Evolutionary conservation across 176 grass and related monocot species (phyloP), one percentile per base, ranked within the genome.

Genomic region (Eragrostis nindensis): DNA sequence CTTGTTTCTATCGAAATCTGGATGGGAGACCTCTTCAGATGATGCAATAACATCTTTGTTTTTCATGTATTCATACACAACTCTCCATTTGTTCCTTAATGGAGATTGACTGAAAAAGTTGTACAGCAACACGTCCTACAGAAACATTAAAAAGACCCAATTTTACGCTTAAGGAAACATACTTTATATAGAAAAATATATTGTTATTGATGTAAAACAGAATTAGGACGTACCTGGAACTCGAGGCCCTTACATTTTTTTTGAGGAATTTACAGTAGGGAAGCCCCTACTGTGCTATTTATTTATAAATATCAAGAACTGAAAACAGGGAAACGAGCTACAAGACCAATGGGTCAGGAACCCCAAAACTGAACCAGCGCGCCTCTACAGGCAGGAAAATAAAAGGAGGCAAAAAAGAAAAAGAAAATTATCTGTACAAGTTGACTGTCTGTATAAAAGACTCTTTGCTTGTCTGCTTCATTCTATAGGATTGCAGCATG

Each of bases 51-150:
- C 68, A 62, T 80, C 30, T 77, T 82, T 82, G 2, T 50, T 83
- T 52, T 94, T 75, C 87, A 97, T 94, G 87, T 90, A 92, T 1
- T 81, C 91, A 18, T 97, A 97, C 4, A 94, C 46, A 42, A 97
- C 87, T 82, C 94, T 92, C 94, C 94, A 94, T 78, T 86, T 92
- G 50, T 92, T 97, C 66, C 24, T 66, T 60, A 97, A 71, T 40
- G 85, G 94, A 2, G 94, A 97, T 12, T 83, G 84, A 27, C 89
- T 81, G 30, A 97, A 97, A 39, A 97, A 94, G 55, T 97, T 94
- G 78, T 97, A 97, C 32, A 97, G 63, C 25, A 97, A 52, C 32
- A 97, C 94, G 29, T 97, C 94, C 91, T 97, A 78, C 55, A 92
- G 18, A 66, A 77, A 82, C 64, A 50, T 66, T n/a, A 56, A 67